Evolutionary conservation across 495 filamentous ascomycete species (phyloP).

Genomic region (Terfezia boudieri): DNA sequence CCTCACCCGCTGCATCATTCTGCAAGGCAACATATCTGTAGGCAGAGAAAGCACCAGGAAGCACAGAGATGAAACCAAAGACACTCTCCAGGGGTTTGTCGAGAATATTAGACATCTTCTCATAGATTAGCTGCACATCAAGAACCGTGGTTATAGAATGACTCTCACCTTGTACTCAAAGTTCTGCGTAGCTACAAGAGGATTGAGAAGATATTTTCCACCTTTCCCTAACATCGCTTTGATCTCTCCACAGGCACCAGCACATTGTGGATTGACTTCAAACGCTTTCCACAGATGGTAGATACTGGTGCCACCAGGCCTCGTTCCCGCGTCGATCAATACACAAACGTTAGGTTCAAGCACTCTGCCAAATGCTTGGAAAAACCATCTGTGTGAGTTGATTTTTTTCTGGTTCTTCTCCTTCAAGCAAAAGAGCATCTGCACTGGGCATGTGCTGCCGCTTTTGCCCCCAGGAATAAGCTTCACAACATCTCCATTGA

Average conservation of each 20-base stretch:
- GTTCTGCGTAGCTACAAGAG: slow-evolving; percentile 88
- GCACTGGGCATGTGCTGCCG: slow-evolving; percentile 46
- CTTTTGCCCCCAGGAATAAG: slow-evolving; percentile 43
- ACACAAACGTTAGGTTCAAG: slow-evolving; percentile 93
- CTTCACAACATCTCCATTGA: slow-evolving; percentile 72
- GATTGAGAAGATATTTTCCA: slow-evolving; percentile 77
- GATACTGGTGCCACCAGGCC: slow-evolving; percentile 76
- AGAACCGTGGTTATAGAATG: not conserved
- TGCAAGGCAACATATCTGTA: slow-evolving; percentile 88
- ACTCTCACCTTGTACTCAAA: slow-evolving; percentile 69
- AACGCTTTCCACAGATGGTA: slow-evolving; percentile 98
- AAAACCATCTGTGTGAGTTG: slow-evolving; percentile 98
- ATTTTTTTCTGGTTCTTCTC: slow-evolving; percentile 99
- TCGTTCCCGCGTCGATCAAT: slow-evolving; percentile 87
- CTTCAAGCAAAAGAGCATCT: slow-evolving; percentile 97
- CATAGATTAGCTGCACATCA: not conserved
- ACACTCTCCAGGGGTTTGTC: slow-evolving; percentile 96
- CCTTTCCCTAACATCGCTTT: slow-evolving; percentile 88
- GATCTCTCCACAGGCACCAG: slow-evolving; percentile 94
- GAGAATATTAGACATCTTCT: slow-evolving; percentile 80
- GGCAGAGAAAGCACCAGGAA: slow-evolving; percentile 94
- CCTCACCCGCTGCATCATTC: slow-evolving; percentile 83
- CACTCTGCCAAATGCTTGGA: slow-evolving; percentile 86
- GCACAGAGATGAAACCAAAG: slow-evolving; percentile 91
- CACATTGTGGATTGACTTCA: slow-evolving; percentile 91